Evolutionary conservation across 2,329 filamentous ascomycete genomes (phyloP).

Genomic region (Biscogniauxia mediterranea): DNA sequence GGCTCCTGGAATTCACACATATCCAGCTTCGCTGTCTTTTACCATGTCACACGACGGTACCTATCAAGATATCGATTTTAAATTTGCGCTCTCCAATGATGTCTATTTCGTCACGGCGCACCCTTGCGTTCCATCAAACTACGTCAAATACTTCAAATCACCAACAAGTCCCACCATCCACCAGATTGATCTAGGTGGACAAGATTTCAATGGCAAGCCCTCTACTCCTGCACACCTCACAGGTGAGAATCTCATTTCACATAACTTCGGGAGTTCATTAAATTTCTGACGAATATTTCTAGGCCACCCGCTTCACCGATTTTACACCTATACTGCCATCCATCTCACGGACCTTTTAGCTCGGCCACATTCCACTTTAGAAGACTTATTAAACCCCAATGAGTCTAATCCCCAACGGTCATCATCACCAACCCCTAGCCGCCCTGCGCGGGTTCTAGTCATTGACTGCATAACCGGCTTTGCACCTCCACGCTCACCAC

Average conservation of each 20-base stretch:
- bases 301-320: slow-evolving; percentile 65
- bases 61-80: slow-evolving; percentile 39
- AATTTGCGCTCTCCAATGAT: slow-evolving; percentile 52
- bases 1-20: slow-evolving; percentile 34
- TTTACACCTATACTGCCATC: slow-evolving; percentile 58
- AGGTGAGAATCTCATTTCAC: slow-evolving; percentile 36
- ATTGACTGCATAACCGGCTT: slow-evolving; percentile 63
- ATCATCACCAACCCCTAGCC: slow-evolving; percentile 24
- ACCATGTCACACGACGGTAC: slow-evolving; percentile 40
- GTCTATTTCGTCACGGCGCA: slow-evolving; percentile 66
- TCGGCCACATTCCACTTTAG: slow-evolving; percentile 44
- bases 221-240: slow-evolving; percentile 48
- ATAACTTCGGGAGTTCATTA: not conserved
- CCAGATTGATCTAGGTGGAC: slow-evolving; percentile 52
- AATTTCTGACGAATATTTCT: slow-evolving; percentile 9
- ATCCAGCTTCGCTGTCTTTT: slow-evolving; percentile 42
- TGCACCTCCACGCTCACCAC: slow-evolving; percentile 41
- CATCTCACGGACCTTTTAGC: slow-evolving; percentile 57
- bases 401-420: slow-evolving; percentile 32
- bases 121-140: slow-evolving; percentile 58
- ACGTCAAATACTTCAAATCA: slow-evolving; percentile 57
- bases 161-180: slow-evolving; percentile 59
- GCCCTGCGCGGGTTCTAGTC: slow-evolving; percentile 49
- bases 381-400: slow-evolving; percentile 44
- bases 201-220: slow-evolving; percentile 41